phyloP scores from a whole-genome alignment of 2,329 filamentous ascomycete genomes.

The Zasmidium cellare region DNA sequence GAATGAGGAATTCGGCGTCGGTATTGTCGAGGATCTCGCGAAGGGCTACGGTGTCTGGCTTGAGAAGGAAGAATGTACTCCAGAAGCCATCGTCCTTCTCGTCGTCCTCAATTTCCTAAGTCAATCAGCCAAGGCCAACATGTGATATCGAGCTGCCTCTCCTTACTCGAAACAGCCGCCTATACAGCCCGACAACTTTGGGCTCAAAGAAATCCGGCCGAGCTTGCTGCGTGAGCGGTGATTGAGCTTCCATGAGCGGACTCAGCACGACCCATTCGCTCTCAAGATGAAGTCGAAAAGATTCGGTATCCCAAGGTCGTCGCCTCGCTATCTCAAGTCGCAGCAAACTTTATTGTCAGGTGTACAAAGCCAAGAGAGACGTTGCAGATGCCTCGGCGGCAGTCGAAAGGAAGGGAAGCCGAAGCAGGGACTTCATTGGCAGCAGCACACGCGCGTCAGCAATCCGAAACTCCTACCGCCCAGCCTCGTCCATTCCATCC shows the following conservation, averaged over 20 bases:
- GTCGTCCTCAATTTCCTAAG: slow-evolving; percentile 60
- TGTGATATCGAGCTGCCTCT: background rate
- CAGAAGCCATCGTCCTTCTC: slow-evolving; percentile 89
- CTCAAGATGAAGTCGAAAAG: too few relatives aligned
- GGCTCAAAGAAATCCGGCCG: slow-evolving; percentile 88
- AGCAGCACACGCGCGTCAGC: background rate
- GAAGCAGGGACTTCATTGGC: background rate
- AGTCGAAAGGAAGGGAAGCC: background rate
- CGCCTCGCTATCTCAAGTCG: background rate
- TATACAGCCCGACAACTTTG: slow-evolving; percentile 90
- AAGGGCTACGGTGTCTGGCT: slow-evolving; percentile 71
- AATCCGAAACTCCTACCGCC: background rate
- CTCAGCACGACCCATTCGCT: too few relatives aligned
- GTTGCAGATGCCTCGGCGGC: background rate
- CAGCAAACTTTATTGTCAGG: background rate
- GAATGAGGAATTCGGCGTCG: slow-evolving; percentile 71
- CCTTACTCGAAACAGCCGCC: slow-evolving; percentile 69
- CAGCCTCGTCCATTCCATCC: background rate
- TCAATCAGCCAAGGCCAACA: background rate
- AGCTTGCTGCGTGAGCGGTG: slow-evolving; percentile 89
- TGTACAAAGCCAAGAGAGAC: background rate
- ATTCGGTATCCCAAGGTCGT: too few relatives aligned
- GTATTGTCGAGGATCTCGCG: slow-evolving; percentile 69
- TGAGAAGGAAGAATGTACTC: slow-evolving; percentile 90
- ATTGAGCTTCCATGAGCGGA: slow-evolving; percentile 40